phyloP scores from a whole-genome alignment of 208 protist genomes.

The Acanthamoeba castellanii region DNA sequence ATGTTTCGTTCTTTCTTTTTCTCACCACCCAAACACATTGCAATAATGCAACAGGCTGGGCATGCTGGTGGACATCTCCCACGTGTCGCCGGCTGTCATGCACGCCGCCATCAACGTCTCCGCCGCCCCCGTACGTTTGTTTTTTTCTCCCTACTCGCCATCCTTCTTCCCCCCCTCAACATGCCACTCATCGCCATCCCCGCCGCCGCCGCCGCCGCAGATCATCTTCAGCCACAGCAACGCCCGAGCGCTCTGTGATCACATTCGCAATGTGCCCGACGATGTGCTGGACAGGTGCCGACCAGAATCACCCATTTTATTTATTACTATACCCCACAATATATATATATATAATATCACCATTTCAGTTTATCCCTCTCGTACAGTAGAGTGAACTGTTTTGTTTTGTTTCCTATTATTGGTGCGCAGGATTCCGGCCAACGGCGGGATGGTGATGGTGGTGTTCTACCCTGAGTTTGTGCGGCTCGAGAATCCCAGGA shows the following conservation, averaged over 20 bases:
- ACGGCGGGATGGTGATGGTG: slow-evolving; percentile 46
- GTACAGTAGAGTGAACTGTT: no score
- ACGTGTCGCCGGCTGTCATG: slow-evolving; percentile 47
- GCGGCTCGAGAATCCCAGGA: background rate
- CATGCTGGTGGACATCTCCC: slow-evolving; percentile 69
- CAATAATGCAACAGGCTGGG: background rate
- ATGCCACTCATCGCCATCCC: no score
- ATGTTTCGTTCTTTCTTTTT: background rate
- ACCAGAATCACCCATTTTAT: background rate
- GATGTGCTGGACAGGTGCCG: slow-evolving; percentile 29
- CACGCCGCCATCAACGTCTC: slow-evolving; percentile 14
- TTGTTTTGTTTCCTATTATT: background rate
- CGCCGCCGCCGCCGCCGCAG: no score
- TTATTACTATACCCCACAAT: no score
- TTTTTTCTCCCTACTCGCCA: background rate
- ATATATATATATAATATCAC: no score
- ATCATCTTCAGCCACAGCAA: slow-evolving; percentile 52
- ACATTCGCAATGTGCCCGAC: slow-evolving; percentile 60
- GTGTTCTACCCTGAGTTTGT: slow-evolving; percentile 37
- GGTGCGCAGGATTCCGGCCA: background rate
- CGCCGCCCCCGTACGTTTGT: background rate
- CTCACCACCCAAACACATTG: background rate
- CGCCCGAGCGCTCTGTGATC: background rate
- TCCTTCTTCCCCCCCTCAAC: background rate
- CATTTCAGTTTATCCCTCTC: no score